A percentile compares a stretch with the other conserved stretches of the same genome.
phyloP scores from a whole-genome alignment of 345 rosid genomes.

The Citrus hindsii region DNA sequence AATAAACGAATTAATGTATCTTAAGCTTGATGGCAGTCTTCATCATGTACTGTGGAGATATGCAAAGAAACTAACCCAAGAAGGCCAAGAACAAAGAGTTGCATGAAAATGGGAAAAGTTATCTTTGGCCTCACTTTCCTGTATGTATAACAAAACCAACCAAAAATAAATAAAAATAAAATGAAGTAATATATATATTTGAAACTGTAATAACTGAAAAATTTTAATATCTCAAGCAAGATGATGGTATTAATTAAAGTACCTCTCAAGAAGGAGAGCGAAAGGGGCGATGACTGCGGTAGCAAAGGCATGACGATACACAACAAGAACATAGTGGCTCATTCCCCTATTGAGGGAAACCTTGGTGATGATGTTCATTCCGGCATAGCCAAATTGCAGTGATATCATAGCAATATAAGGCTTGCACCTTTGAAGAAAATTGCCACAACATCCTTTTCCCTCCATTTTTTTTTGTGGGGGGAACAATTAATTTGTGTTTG shows the following conservation, averaged over 20 bases:
- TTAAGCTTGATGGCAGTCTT: not conserved
- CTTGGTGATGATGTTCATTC: slow-evolving; percentile 85
- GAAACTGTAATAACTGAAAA: no score
- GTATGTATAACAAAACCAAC: slow-evolving; percentile 10
- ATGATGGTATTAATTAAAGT: not conserved
- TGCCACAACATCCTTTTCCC: slow-evolving; percentile 36
- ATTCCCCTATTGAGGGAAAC: slow-evolving; percentile 78
- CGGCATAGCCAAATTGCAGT: slow-evolving; percentile 88
- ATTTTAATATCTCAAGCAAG: not conserved
- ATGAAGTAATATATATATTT: not conserved
- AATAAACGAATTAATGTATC: not conserved
- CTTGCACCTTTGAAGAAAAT: slow-evolving; percentile 55
- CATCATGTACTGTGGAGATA: not conserved
- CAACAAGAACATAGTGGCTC: slow-evolving; percentile 75
- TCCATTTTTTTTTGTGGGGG: slow-evolving; percentile 35
- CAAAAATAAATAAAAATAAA: not conserved
- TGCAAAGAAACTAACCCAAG: slow-evolving; percentile 61
- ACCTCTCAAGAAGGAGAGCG: slow-evolving; percentile 61
- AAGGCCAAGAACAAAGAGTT: slow-evolving; percentile 75
- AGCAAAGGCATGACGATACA: slow-evolving; percentile 72
- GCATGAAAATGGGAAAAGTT: slow-evolving; percentile 73
- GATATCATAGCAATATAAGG: slow-evolving; percentile 91
- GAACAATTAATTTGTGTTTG: not conserved
- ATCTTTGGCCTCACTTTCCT: slow-evolving; percentile 81
- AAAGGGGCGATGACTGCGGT: slow-evolving; percentile 69